Percentiles rank a stretch among this genome's conserved stretches.
Conservation (phyloP, 2,329 filamentous ascomycete genomes). For the Fusarium agapanthi region DNA sequence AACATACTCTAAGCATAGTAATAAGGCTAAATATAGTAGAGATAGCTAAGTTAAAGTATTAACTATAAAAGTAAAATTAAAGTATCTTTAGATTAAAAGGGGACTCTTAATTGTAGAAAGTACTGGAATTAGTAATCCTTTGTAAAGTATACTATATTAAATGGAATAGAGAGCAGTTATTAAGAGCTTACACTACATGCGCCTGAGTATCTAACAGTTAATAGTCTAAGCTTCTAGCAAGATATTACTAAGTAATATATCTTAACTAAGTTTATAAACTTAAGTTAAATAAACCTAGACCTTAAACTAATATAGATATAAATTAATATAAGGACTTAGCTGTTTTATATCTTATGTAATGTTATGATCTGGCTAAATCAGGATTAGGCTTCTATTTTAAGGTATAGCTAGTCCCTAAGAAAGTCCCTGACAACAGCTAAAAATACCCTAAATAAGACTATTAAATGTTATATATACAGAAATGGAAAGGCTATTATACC, state of each 20-base stretch:
- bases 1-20: not conserved
- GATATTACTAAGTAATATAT: too few relatives aligned
- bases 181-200: not conserved
- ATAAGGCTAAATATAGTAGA: not conserved
- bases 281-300: not conserved
- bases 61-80: too few relatives aligned
- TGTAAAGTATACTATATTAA: not conserved
- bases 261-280: too few relatives aligned
- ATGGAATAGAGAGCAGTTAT: not conserved
- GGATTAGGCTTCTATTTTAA: not conserved
- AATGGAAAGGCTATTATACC: not conserved
- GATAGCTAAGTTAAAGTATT: not conserved
- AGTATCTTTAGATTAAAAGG: not conserved
- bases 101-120: not conserved
- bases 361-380: not conserved
- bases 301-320: not conserved
- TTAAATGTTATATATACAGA: not conserved
- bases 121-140: not conserved
- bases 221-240: not conserved
- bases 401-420: not conserved
- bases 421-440: not conserved
- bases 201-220: not conserved
- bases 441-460: conserved; percentile 8
- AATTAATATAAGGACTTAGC: not conserved
- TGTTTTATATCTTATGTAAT: not conserved